phyloP scores from a whole-genome alignment of 345 rosid species.

The Physaria fendleri region DNA sequence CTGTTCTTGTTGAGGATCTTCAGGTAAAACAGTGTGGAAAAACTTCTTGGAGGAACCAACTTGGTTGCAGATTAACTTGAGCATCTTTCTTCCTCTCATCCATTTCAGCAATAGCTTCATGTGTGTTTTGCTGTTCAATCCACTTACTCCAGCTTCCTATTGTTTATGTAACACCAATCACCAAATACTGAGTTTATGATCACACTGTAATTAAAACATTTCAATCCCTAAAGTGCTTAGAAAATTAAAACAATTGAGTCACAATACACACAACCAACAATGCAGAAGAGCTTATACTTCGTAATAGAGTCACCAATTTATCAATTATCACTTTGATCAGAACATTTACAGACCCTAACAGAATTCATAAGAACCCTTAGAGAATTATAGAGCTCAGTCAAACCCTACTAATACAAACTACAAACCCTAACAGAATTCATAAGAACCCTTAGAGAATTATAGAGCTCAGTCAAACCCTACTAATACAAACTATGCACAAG shows the following conservation, averaged over 20 bases:
- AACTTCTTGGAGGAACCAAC: conserved; percentile 84
- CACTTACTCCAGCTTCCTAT: conserved; percentile 68
- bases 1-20: conserved; percentile 46
- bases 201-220: neutral
- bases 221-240: neutral
- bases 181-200: neutral
- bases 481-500: too few species aligned
- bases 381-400: too few species aligned
- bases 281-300: neutral
- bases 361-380: too few species aligned
- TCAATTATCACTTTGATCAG: neutral
- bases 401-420: too few species aligned
- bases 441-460: neutral
- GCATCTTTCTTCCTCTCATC: conserved; percentile 92
- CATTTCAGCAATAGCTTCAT: conserved; percentile 94
- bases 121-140: conserved; percentile 82
- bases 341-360: neutral
- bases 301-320: neutral
- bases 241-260: neutral
- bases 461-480: neutral
- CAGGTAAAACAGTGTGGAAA: conserved; percentile 59
- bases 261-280: neutral
- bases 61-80: conserved; percentile 70
- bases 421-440: too few species aligned
- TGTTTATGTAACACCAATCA: neutral